Conservation (phyloP, 331 rosid species). For the Erythrophleum ivorense region DNA sequence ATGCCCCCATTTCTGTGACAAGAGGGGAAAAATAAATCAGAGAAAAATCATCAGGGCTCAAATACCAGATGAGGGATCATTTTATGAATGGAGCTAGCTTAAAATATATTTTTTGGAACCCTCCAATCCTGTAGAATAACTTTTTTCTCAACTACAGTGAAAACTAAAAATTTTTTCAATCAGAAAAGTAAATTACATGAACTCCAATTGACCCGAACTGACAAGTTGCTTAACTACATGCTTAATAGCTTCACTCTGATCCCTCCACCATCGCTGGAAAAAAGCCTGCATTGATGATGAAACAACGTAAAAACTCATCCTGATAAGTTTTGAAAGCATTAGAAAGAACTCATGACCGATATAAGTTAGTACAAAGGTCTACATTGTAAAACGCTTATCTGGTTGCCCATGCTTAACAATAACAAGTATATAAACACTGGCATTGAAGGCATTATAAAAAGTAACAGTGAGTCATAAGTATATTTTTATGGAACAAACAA, state of each 20-base stretch:
- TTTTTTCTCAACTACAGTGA: slow-evolving; percentile 25
- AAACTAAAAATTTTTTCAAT: not conserved
- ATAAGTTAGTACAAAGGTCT: slow-evolving; percentile 7
- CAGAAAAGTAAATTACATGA: slow-evolving; percentile 65
- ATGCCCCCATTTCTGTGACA: slow-evolving; percentile 87
- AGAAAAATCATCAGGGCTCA: slow-evolving; percentile 32
- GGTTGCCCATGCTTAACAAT: not conserved
- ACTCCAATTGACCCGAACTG: slow-evolving; percentile 84
- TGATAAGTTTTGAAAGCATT: not conserved
- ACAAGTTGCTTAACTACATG: slow-evolving; percentile 66
- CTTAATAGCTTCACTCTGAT: slow-evolving; percentile 74
- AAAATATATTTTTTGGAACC: slow-evolving; percentile 4
- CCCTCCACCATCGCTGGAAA: slow-evolving; percentile 96
- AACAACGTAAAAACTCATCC: slow-evolving; percentile 7
- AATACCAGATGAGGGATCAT: slow-evolving; percentile 5
- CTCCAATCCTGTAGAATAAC: slow-evolving; percentile 27
- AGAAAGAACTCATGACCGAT: not conserved
- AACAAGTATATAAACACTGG: not conserved
- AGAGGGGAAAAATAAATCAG: slow-evolving; percentile 28
- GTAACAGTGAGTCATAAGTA: not conserved
- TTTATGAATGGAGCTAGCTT: slow-evolving; percentile 1
- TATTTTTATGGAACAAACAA: not conserved
- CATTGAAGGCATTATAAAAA: slow-evolving; percentile 23
- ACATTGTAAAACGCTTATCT: slow-evolving; percentile 4
- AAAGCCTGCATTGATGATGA: slow-evolving; percentile 69